Evolutionary conservation across 495 filamentous ascomycete species (phyloP).

Genomic region (Aspergillus conjunctus): DNA sequence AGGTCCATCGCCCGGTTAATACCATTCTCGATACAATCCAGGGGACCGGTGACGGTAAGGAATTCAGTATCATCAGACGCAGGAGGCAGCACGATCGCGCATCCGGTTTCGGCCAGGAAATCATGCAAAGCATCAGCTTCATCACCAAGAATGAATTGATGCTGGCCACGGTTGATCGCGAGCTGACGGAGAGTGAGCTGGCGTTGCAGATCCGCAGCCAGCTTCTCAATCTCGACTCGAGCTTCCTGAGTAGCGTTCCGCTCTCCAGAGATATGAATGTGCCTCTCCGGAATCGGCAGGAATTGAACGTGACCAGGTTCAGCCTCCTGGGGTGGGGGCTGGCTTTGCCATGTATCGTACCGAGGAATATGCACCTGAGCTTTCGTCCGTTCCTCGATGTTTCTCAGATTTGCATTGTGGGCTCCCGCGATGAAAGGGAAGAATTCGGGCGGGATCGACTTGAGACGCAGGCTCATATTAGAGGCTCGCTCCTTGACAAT

Average conservation of each 20-base stretch:
- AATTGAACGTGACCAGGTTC: slow-evolving; percentile 69
- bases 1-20: slow-evolving; percentile 79
- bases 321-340: slow-evolving; percentile 68
- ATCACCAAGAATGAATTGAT: slow-evolving; percentile 90
- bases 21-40: slow-evolving; percentile 68
- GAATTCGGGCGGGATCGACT: slow-evolving; percentile 83
- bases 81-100: slow-evolving; percentile 78
- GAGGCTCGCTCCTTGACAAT: slow-evolving; percentile 86
- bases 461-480: slow-evolving; percentile 74
- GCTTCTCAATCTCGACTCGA: slow-evolving; percentile 74
- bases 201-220: slow-evolving; percentile 69
- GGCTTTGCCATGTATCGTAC: slow-evolving; percentile 70
- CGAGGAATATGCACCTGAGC: slow-evolving; percentile 78
- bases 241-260: slow-evolving; percentile 78
- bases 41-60: slow-evolving; percentile 80
- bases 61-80: slow-evolving; percentile 71
- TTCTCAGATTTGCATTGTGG: slow-evolving; percentile 65
- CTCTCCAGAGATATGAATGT: slow-evolving; percentile 86
- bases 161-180: slow-evolving; percentile 73
- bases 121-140: slow-evolving; percentile 74
- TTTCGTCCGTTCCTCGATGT: slow-evolving; percentile 70
- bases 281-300: slow-evolving; percentile 61
- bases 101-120: slow-evolving; percentile 89
- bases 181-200: slow-evolving; percentile 72
- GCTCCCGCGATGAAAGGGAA: slow-evolving; percentile 94